Percentiles rank a stretch among this genome's conserved stretches.
Evolutionary conservation across 2,329 filamentous ascomycete species (phyloP).

Genomic region (Fusarium anguioides): DNA sequence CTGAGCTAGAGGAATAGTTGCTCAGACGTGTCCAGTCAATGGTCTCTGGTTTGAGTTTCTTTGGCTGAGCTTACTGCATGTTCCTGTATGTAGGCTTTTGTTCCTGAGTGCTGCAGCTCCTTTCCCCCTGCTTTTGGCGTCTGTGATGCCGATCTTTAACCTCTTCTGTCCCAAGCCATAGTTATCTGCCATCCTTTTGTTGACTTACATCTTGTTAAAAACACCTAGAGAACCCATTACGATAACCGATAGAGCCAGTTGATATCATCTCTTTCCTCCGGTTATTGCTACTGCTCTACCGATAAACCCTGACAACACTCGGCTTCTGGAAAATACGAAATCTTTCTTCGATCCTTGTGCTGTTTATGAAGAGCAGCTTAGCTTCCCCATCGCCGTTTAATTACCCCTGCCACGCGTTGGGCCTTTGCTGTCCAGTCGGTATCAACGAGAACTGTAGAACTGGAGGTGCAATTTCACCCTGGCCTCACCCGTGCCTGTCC

Average conservation of each 20-base stretch:
- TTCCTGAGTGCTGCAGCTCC: conserved; percentile 2
- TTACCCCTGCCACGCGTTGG: conserved; percentile 28
- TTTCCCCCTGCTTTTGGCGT: conserved; percentile 11
- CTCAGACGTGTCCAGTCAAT: conserved; percentile 11
- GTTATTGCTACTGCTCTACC: neutral
- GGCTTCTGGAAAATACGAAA: conserved; percentile 31
- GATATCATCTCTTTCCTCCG: neutral
- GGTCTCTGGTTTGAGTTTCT: conserved; percentile 2
- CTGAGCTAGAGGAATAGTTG: neutral
- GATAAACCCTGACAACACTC: conserved; percentile 11
- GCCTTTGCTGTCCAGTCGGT: conserved; percentile 14
- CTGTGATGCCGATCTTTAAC: conserved; percentile 18
- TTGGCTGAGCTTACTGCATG: conserved; percentile 1
- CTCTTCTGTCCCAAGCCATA: conserved; percentile 9
- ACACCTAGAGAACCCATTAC: neutral
- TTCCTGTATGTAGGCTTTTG: conserved; percentile 5
- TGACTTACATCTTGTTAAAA: neutral
- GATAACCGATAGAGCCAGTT: conserved; percentile 1
- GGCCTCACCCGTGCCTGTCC: conserved; percentile 32
- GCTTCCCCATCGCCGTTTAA: conserved; percentile 18
- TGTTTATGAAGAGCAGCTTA: conserved; percentile 5
- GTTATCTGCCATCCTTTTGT: neutral
- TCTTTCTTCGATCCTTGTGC: conserved; percentile 22
- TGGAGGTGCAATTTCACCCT: conserved; percentile 46
- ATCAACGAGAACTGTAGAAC: conserved; percentile 22